Conservation (phyloP, 1,284 basidiomycete species). For the Vanrija pseudolonga region DNA sequence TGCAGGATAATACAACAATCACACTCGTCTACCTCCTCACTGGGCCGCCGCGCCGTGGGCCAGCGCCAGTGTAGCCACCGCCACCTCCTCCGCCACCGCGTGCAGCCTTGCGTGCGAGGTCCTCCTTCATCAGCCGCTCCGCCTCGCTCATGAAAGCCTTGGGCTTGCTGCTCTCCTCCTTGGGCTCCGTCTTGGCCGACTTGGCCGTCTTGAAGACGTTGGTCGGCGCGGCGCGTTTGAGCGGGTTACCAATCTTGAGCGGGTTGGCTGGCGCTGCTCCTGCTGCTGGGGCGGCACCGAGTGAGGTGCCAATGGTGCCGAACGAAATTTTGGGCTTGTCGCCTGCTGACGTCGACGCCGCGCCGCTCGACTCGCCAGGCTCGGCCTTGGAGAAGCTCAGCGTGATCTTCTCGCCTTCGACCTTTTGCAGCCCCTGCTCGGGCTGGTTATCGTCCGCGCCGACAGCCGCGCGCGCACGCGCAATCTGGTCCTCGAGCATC, state of each 20-base stretch:
- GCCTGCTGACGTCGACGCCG: not conserved
- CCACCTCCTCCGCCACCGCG: slow-evolving; percentile 10
- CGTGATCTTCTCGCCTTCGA: slow-evolving; percentile 54
- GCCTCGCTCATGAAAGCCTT: slow-evolving; percentile 65
- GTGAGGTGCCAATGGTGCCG: slow-evolving; percentile 2
- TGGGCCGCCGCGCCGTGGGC: slow-evolving; percentile 4
- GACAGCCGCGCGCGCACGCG: slow-evolving; percentile 59
- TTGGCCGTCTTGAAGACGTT: slow-evolving; percentile 64
- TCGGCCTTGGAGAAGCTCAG: slow-evolving; percentile 29
- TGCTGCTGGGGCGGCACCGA: not conserved
- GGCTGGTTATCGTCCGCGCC: slow-evolving; percentile 29
- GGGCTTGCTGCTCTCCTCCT: slow-evolving; percentile 51
- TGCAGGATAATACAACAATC: not conserved
- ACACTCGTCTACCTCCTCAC: not conserved
- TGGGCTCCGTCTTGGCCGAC: slow-evolving; percentile 51
- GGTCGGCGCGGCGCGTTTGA: slow-evolving; percentile 50
- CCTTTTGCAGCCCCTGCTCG: slow-evolving; percentile 66
- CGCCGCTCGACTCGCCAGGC: slow-evolving; percentile 8
- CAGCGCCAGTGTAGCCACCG: slow-evolving; percentile 15
- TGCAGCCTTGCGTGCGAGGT: slow-evolving; percentile 68
- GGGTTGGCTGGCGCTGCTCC: not conserved
- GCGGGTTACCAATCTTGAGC: slow-evolving; percentile 28
- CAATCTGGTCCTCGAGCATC: slow-evolving; percentile 90
- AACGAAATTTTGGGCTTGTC: slow-evolving; percentile 11
- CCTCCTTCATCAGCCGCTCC: slow-evolving; percentile 80